Percentiles rank a stretch among this genome's conserved stretches.
phyloP scores from a whole-genome alignment of 2,329 filamentous ascomycete genomes.

The Penicillium sp. region DNA sequence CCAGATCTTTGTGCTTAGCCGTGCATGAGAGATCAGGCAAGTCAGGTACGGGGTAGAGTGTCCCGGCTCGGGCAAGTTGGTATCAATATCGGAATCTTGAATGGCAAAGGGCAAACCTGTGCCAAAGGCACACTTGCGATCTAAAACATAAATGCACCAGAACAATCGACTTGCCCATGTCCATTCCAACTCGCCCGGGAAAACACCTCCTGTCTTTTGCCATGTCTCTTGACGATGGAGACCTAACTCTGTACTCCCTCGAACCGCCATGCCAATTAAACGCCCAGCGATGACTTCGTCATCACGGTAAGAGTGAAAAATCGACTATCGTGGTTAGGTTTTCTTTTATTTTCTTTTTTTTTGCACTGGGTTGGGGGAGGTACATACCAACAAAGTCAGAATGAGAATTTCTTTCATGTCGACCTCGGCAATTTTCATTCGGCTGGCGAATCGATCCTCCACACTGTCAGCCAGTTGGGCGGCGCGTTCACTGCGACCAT shows the following conservation, averaged over 20 bases:
- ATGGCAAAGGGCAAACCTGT: conserved; percentile 53
- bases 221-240: conserved; percentile 50
- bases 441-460: conserved; percentile 35
- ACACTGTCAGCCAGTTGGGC: conserved; percentile 37
- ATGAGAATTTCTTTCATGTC: conserved; percentile 42
- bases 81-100: conserved; percentile 52
- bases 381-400: conserved; percentile 31
- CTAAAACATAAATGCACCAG: conserved; percentile 55
- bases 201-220: conserved; percentile 34
- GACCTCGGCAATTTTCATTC: conserved; percentile 38
- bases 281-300: conserved; percentile 54
- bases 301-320: conserved; percentile 47
- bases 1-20: conserved; percentile 51
- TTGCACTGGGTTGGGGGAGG: too few relatives aligned
- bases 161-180: conserved; percentile 44
- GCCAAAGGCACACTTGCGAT: conserved; percentile 55
- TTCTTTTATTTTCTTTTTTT: neutral
- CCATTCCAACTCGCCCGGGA: conserved; percentile 39
- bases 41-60: conserved; percentile 44
- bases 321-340: conserved; percentile 27
- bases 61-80: conserved; percentile 48
- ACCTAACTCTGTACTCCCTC: conserved; percentile 51
- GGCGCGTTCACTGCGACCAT: conserved; percentile 67
- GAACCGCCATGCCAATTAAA: conserved; percentile 49
- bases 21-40: conserved; percentile 52